Conservation (phyloP, 73 alveolate genomes). For the Paramecium sonneborni region DNA sequence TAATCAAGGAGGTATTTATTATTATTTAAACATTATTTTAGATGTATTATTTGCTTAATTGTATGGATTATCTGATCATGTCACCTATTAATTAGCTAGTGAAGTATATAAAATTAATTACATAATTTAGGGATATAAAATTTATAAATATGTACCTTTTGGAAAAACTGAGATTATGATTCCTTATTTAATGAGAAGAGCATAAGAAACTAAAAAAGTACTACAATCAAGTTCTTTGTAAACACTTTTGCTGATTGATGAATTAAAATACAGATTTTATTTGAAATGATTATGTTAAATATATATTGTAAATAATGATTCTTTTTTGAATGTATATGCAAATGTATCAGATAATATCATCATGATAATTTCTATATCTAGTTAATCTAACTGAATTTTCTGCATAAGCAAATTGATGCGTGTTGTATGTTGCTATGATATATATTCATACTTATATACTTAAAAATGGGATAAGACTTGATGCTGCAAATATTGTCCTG, state of each 20-base stretch:
- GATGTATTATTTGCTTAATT: conserved; percentile 57
- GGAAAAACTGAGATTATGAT: conserved; percentile 68
- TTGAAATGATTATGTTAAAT: conserved; percentile 34
- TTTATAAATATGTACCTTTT: conserved; percentile 61
- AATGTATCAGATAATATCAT: background rate
- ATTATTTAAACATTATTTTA: background rate
- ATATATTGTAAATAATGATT: background rate
- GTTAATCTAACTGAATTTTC: conserved; percentile 21
- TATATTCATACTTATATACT: background rate
- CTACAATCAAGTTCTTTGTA: conserved; percentile 28
- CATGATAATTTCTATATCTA: background rate
- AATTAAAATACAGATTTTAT: conserved; percentile 56
- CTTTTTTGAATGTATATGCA: background rate
- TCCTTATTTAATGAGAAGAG: conserved; percentile 69
- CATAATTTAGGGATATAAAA: conserved; percentile 34
- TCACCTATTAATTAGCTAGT: conserved; percentile 56
- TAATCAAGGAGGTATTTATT: background rate
- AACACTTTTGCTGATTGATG: conserved; percentile 55
- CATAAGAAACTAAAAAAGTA: conserved; percentile 59
- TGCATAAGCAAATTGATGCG: background rate
- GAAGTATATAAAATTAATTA: background rate
- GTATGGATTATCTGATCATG: conserved; percentile 64
- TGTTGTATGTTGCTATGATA: background rate
- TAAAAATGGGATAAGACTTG: background rate
- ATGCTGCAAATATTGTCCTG: background rate